Evolutionary conservation across 1,139 yeast species (phyloP).

Genomic region (Geotrichum histeridarum): DNA sequence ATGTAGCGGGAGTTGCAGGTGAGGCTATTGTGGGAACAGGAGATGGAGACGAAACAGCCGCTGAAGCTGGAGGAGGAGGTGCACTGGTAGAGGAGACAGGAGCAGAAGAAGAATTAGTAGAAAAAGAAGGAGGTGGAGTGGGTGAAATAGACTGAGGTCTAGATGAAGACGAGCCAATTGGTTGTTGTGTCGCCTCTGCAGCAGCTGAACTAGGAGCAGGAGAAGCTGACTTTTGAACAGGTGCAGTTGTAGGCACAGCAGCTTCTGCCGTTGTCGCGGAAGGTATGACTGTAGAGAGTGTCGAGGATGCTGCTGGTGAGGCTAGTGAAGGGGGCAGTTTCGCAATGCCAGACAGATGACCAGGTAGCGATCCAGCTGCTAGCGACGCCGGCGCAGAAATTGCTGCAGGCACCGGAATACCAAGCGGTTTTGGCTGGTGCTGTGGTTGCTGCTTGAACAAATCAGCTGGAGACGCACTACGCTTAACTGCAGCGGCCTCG

Average conservation of each 20-base stretch:
- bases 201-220: slow-evolving; percentile 1
- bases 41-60: not conserved
- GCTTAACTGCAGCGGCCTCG: not conserved
- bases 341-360: slow-evolving; percentile 8
- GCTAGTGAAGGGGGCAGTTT: not conserved
- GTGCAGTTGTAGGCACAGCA: not conserved
- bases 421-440: slow-evolving; percentile 1
- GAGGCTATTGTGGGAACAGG: slow-evolving; percentile 3
- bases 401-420: slow-evolving; percentile 16
- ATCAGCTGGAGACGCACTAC: slow-evolving; percentile 1
- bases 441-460: not conserved
- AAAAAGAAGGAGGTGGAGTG: not conserved
- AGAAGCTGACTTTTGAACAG: not conserved
- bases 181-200: not conserved
- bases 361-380: slow-evolving; percentile 9
- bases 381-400: slow-evolving; percentile 14
- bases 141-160: not conserved
- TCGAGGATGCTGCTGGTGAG: slow-evolving; percentile 1
- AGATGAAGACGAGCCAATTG: not conserved
- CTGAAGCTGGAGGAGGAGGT: not conserved
- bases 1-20: not conserved
- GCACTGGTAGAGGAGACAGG: not conserved
- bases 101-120: not conserved
- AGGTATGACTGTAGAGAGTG: no score
- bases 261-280: no score